Evolutionary conservation across 306 rosid genomes (phyloP).

Genomic region (Quercus wislizeni): DNA sequence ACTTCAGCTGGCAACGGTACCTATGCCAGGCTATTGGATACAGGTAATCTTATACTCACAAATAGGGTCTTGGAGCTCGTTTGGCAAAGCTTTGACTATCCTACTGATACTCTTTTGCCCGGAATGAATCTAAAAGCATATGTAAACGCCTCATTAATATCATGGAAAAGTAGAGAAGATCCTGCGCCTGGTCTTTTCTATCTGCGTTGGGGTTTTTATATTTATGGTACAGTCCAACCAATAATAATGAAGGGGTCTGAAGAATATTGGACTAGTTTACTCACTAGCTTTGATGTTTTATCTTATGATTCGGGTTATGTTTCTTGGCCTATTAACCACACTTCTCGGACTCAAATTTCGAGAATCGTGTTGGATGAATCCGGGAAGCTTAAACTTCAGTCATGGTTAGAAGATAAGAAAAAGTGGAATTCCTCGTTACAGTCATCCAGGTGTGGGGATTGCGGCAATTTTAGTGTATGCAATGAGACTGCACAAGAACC

Average conservation of each 20-base stretch:
- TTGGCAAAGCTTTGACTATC: not conserved
- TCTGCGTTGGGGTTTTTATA: too few species aligned
- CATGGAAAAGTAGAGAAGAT: not conserved
- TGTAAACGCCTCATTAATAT: not conserved
- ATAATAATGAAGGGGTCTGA: not conserved
- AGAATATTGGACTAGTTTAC: not conserved
- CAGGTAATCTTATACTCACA: not conserved
- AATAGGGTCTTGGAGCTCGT: not conserved
- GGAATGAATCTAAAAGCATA: not conserved
- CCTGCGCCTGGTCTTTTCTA: not conserved
- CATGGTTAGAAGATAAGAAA: too few species aligned
- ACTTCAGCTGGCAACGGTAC: not conserved
- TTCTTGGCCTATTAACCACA: not conserved
- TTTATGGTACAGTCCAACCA: too few species aligned
- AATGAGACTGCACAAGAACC: not conserved
- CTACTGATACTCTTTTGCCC: not conserved
- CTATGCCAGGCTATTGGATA: not conserved
- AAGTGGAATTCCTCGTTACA: too few species aligned
- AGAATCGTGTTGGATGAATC: not conserved
- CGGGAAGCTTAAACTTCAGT: not conserved
- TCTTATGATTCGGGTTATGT: not conserved
- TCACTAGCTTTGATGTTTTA: not conserved
- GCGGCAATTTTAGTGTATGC: not conserved
- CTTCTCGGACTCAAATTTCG: too few species aligned
- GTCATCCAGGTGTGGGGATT: not conserved